A percentile compares a stretch with the other conserved stretches of the same genome.
These are phyloP conservation scores for Lasiosphaeria hispida DNA, from an alignment of 495 filamentous ascomycete species.

Conservation along the genomic window DNA sequence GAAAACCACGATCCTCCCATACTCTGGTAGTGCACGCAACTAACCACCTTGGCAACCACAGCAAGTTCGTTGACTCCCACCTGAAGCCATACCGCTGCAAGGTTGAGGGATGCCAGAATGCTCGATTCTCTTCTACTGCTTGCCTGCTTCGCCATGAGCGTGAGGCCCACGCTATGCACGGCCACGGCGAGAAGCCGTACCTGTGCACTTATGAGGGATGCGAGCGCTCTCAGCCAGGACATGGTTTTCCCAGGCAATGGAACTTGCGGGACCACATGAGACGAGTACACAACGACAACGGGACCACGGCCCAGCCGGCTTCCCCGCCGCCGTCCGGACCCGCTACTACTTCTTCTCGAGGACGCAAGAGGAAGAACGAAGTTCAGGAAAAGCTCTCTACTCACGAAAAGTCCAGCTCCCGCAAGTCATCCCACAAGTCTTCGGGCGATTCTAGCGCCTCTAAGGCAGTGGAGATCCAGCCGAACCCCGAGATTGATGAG, in stretches of 20 bases:
- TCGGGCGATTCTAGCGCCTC: slow-evolving; percentile 28
- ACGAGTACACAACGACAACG: slow-evolving; percentile 80
- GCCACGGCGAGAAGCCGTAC: slow-evolving; percentile 86
- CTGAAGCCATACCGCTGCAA: slow-evolving; percentile 93
- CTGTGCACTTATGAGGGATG: slow-evolving; percentile 81
- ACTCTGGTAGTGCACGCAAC: slow-evolving; percentile 12
- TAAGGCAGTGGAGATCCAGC: slow-evolving; percentile 29
- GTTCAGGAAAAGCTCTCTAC: slow-evolving; percentile 33
- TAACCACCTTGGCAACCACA: slow-evolving; percentile 43
- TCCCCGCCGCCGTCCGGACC: slow-evolving; percentile 36
- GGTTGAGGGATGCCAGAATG: slow-evolving; percentile 69
- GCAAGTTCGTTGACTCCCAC: slow-evolving; percentile 94
- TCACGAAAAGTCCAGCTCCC: slow-evolving; percentile 38
- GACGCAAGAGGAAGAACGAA: slow-evolving; percentile 51
- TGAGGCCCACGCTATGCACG: slow-evolving; percentile 92
- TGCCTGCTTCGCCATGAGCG: slow-evolving; percentile 93
- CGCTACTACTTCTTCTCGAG: slow-evolving; percentile 34
- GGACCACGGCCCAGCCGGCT: slow-evolving; percentile 35
- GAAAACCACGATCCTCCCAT: slow-evolving; percentile 28
- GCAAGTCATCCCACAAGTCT: slow-evolving; percentile 40
- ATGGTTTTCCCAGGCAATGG: slow-evolving; percentile 90
- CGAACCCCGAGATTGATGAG: slow-evolving; percentile 39
- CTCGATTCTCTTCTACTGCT: slow-evolving; percentile 86
- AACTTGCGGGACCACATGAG: slow-evolving; percentile 95
- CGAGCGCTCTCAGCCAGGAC: slow-evolving; percentile 71